These are phyloP conservation scores for Prunus yedoensis DNA, from an alignment of 331 rosid genomes.

Conservation along the genomic window DNA sequence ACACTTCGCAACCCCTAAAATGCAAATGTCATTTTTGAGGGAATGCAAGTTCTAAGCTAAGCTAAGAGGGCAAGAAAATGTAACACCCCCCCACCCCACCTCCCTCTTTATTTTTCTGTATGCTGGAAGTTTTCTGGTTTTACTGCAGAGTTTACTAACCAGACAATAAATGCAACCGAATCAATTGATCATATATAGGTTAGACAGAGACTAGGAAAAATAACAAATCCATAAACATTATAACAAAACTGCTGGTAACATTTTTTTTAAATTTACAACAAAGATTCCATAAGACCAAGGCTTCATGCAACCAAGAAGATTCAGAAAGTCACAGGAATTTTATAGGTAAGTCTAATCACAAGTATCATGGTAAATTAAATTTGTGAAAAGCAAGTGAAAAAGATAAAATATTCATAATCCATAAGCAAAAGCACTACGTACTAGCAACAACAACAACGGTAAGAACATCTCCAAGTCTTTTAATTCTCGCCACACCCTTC, in stretches of 20 bases:
- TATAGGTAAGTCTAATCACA: not conserved
- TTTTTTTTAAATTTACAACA: no score
- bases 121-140: no score
- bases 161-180: not conserved
- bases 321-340: not conserved
- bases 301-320: not conserved
- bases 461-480: slow-evolving; percentile 64
- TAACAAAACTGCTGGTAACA: not conserved
- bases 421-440: slow-evolving; percentile 30
- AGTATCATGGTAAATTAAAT: not conserved
- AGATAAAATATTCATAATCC: not conserved
- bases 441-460: slow-evolving; percentile 78
- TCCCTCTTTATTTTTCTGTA: not conserved
- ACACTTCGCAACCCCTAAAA: not conserved
- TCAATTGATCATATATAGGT: not conserved
- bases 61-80: not conserved
- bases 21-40: not conserved
- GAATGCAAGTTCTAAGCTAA: not conserved
- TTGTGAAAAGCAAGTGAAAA: not conserved
- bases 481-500: slow-evolving; percentile 54
- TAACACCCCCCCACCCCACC: not conserved
- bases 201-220: not conserved
- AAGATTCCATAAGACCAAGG: not conserved
- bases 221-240: not conserved
- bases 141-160: not conserved